These are phyloP conservation scores for Hygrocybe punicea DNA, from an alignment of 768 basidiomycete species.

Conservation along the genomic window DNA sequence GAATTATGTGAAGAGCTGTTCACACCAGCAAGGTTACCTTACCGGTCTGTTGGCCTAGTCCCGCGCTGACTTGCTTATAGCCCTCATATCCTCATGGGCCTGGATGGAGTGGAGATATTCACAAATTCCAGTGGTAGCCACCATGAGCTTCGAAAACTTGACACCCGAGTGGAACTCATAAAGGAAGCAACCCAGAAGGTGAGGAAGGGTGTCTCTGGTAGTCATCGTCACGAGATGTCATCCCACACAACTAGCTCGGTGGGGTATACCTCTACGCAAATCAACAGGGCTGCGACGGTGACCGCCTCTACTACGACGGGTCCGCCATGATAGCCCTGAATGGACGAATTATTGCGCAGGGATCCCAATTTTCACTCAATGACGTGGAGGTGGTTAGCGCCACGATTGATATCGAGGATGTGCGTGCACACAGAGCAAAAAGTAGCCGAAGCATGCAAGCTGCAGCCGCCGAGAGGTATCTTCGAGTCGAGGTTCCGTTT, in stretches of 20 bases:
- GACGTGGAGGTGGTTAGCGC: conserved; percentile 97
- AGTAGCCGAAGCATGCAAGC: conserved; percentile 91
- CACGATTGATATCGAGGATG: conserved; percentile 95
- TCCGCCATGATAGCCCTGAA: conserved; percentile 96
- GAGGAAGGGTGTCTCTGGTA: not conserved
- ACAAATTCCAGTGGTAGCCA: conserved; percentile 98
- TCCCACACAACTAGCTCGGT: conserved; percentile 59
- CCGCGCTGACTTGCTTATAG: conserved; percentile 40
- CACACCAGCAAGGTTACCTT: conserved; percentile 80
- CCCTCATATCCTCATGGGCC: conserved; percentile 95
- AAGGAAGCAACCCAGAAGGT: conserved; percentile 97
- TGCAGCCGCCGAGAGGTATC: conserved; percentile 67
- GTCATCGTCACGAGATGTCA: conserved; percentile 1
- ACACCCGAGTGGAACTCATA: conserved; percentile 88
- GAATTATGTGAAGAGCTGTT: conserved; percentile 98
- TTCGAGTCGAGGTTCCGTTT: conserved; percentile 79
- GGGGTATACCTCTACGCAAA: conserved; percentile 98
- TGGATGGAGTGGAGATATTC: conserved; percentile 98
- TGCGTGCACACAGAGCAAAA: conserved; percentile 80
- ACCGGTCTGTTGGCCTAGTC: not conserved
- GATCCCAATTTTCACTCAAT: conserved; percentile 90
- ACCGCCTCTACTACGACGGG: conserved; percentile 96
- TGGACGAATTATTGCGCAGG: conserved; percentile 88
- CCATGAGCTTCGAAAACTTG: conserved; percentile 95
- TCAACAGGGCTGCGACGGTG: conserved; percentile 98